A percentile compares a stretch with the other conserved stretches of the same genome.
Conservation (phyloP, 495 filamentous ascomycete species). For the Aspergillus panamensis region DNA sequence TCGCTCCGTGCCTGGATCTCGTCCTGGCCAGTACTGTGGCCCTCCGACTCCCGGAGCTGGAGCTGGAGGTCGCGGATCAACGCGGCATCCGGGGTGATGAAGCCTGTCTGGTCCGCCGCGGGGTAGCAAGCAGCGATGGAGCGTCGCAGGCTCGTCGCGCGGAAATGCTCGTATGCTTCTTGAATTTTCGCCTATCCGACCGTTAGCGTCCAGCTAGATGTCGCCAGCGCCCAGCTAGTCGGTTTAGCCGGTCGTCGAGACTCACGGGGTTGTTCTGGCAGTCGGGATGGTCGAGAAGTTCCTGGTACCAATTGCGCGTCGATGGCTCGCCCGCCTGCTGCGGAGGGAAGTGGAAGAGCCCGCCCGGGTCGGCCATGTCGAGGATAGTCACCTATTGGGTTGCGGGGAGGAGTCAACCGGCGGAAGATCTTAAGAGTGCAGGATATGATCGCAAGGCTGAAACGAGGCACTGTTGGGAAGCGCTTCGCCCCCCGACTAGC, state of each 20-base stretch:
- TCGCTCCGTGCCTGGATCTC: conserved; percentile 7
- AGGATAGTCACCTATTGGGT: background rate
- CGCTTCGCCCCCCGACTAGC: conserved; percentile 1
- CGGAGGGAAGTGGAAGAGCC: conserved; percentile 5
- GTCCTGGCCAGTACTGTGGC: background rate
- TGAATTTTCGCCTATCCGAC: conserved; percentile 5
- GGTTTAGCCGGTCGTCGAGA: too few relatives aligned
- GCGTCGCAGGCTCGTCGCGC: background rate
- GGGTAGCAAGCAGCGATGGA: background rate
- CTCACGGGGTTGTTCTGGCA: conserved; percentile 8
- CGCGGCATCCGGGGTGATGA: conserved; percentile 3
- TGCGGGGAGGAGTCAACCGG: too few relatives aligned
- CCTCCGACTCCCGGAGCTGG: background rate
- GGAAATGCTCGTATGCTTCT: conserved; percentile 11
- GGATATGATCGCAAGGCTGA: background rate
- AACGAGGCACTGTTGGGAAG: background rate
- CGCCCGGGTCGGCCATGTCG: background rate
- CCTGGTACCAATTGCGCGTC: conserved; percentile 12
- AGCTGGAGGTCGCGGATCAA: conserved; percentile 8
- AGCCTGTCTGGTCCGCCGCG: background rate
- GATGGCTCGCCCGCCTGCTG: conserved; percentile 9
- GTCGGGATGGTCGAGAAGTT: conserved; percentile 6
- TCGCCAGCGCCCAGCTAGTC: too few relatives aligned
- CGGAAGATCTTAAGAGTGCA: background rate
- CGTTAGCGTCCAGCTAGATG: background rate